Conservation (phyloP, 345 rosid genomes). For the Boechera divaricarpa region DNA sequence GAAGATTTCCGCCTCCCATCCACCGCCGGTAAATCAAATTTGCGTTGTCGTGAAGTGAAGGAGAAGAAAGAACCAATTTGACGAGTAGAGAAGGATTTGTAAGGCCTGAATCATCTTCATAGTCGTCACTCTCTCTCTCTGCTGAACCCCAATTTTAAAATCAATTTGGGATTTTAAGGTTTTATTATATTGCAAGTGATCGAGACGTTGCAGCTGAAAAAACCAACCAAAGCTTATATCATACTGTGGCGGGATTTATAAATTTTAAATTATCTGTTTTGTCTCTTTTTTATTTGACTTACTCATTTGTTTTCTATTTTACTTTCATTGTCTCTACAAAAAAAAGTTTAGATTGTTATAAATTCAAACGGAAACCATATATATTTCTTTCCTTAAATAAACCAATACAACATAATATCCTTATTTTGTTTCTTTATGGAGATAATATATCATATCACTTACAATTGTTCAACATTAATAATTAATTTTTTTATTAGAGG, state of each 20-base stretch:
- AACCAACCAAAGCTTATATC: slow-evolving; percentile 18
- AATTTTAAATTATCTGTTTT: background rate
- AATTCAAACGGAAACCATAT: background rate
- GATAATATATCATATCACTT: background rate
- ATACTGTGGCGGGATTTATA: slow-evolving; percentile 34
- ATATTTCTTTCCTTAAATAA: background rate
- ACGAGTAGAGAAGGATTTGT: slow-evolving; percentile 38
- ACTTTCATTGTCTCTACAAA: background rate
- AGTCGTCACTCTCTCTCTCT: slow-evolving; percentile 36
- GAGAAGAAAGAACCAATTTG: slow-evolving; percentile 50
- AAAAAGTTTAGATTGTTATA: background rate
- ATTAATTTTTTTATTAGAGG: background rate
- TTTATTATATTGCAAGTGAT: slow-evolving; percentile 43
- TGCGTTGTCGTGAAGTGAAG: background rate
- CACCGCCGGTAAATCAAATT: slow-evolving; percentile 35
- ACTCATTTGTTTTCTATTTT: background rate
- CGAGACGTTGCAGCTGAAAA: slow-evolving; percentile 45
- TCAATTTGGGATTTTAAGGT: slow-evolving; percentile 19
- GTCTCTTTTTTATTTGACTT: background rate
- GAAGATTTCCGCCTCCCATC: slow-evolving; percentile 48
- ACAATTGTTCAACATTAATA: background rate
- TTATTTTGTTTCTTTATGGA: background rate
- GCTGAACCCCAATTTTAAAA: slow-evolving; percentile 19
- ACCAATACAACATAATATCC: background rate
- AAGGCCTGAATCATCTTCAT: slow-evolving; percentile 42